Conservation (phyloP, 345 rosid species). For the Microthlaspi erraticum region DNA sequence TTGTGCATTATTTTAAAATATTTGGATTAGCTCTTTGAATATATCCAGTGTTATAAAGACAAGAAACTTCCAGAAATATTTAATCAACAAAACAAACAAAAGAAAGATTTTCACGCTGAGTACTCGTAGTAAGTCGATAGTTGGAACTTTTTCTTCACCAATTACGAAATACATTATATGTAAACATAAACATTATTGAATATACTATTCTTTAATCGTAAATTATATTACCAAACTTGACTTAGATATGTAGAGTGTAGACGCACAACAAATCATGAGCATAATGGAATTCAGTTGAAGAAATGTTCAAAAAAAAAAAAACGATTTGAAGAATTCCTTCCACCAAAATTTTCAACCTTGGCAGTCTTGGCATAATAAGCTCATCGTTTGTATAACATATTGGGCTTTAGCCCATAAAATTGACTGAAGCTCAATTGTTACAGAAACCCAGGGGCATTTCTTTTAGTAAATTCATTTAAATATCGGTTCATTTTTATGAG, state of each 20-base stretch:
- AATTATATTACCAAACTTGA: not conserved
- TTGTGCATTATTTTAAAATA: not conserved
- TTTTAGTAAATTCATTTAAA: not conserved
- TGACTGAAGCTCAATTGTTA: not conserved
- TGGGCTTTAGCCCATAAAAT: not conserved
- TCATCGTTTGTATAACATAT: not conserved
- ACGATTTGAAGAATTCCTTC: no score
- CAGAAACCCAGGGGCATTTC: conserved; percentile 12
- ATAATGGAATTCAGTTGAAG: no score
- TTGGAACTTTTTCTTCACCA: not conserved
- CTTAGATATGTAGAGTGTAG: not conserved
- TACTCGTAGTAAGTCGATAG: not conserved
- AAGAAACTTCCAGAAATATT: no score
- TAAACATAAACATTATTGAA: not conserved
- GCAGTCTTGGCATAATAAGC: not conserved
- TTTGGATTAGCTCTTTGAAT: not conserved
- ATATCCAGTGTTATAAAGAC: no score
- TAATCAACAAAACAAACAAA: no score
- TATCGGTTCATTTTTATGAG: not conserved
- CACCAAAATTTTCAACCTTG: no score
- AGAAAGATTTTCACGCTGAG: no score
- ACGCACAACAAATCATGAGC: no score
- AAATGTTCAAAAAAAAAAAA: no score
- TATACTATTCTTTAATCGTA: not conserved
- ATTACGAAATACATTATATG: not conserved